phyloP scores from a whole-genome alignment of 306 rosid genomes.

The Bauhinia variegata region DNA sequence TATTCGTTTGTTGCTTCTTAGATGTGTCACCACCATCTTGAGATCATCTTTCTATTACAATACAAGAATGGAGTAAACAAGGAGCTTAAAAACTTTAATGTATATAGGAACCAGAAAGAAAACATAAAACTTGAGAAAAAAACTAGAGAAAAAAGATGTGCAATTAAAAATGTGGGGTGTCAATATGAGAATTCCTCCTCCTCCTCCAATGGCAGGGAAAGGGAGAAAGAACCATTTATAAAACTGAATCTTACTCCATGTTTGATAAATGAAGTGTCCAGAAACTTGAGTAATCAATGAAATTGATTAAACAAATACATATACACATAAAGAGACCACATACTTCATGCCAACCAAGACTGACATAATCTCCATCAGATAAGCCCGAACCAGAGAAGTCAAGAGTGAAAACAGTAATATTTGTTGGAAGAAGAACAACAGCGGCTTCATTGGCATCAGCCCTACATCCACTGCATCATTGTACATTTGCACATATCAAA shows the following conservation, averaged over 20 bases:
- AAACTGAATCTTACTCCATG: too few species aligned
- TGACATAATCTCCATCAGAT: constrained; percentile 92
- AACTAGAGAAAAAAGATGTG: not conserved
- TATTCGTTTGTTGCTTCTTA: constrained; percentile 79
- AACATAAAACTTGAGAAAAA: constrained; percentile 14
- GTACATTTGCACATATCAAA: constrained; percentile 33
- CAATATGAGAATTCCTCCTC: too few species aligned
- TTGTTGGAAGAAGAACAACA: constrained; percentile 86
- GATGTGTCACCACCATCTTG: constrained; percentile 76
- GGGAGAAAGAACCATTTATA: too few species aligned
- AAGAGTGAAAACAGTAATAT: constrained; percentile 93
- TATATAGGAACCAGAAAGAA: not conserved
- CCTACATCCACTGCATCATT: constrained; percentile 91
- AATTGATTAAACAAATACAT: constrained; percentile 17
- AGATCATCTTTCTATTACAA: constrained; percentile 85
- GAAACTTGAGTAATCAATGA: constrained; percentile 28
- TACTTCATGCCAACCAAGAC: constrained; percentile 99
- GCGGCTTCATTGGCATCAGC: constrained; percentile 99
- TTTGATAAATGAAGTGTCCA: constrained; percentile 25
- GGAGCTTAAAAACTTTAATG: constrained; percentile 32
- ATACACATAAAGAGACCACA: constrained; percentile 35
- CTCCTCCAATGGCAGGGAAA: not conserved
- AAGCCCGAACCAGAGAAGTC: constrained; percentile 98
- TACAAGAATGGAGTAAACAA: constrained; percentile 32
- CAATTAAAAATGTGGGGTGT: not conserved